A percentile compares a stretch with the other conserved stretches of the same genome.
Evolutionary conservation across 2,329 filamentous ascomycete species (phyloP).

Genomic region (Penicillium sp.): DNA sequence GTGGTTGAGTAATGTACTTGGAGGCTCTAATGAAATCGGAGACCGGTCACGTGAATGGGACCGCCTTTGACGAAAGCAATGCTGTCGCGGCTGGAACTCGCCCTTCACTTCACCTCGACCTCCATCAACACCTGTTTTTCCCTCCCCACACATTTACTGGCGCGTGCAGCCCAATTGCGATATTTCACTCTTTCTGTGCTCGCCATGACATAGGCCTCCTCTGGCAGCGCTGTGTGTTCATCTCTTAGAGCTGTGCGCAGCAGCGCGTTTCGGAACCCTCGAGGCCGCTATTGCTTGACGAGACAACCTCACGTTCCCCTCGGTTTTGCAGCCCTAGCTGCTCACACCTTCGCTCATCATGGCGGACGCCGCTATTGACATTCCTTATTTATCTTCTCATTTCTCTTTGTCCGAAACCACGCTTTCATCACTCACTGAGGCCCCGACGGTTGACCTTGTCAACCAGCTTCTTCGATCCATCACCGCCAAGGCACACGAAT

Average conservation of each 20-base stretch:
- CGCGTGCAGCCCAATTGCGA: not conserved
- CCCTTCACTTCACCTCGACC: conserved; percentile 1
- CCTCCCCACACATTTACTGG: not conserved
- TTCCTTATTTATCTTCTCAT: conserved; percentile 60
- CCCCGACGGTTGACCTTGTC: conserved; percentile 75
- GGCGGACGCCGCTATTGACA: conserved; percentile 58
- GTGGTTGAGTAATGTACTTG: not conserved
- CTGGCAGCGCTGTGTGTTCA: conserved; percentile 24
- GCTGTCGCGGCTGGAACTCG: conserved; percentile 1
- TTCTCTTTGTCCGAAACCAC: conserved; percentile 59
- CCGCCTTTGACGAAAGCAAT: conserved; percentile 14
- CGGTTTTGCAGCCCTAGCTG: conserved; percentile 9
- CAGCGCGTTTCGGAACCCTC: conserved; percentile 13
- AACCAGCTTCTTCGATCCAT: conserved; percentile 72
- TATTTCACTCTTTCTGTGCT: conserved; percentile 4
- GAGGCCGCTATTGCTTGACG: not conserved
- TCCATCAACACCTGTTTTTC: not conserved
- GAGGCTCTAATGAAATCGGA: not conserved
- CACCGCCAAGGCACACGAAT: conserved; percentile 75
- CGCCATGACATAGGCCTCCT: conserved; percentile 21
- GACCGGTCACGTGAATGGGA: not conserved
- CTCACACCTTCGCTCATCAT: conserved; percentile 39
- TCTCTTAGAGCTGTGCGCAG: conserved; percentile 21
- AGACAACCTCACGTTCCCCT: not conserved
- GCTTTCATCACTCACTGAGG: conserved; percentile 55